These are phyloP conservation scores for Rhizopogon roseolus DNA, from an alignment of 768 basidiomycete genomes.

Conservation along the genomic window DNA sequence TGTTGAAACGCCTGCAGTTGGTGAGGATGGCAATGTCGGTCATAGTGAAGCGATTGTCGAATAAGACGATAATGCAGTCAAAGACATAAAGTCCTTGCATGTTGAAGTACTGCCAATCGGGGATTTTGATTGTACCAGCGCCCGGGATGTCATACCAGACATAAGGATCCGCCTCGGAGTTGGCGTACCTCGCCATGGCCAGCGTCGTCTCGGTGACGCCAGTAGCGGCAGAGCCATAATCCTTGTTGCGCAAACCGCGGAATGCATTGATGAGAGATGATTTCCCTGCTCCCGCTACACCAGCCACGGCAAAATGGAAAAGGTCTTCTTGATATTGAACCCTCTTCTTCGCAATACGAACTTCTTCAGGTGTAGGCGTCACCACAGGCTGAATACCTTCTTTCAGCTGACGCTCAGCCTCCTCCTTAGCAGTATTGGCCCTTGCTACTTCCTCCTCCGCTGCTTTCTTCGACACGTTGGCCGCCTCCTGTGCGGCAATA, in stretches of 20 bases:
- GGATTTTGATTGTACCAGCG: conserved; percentile 27
- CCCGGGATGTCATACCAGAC: conserved; percentile 35
- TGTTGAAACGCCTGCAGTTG: conserved; percentile 24
- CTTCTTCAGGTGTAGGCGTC: conserved; percentile 16
- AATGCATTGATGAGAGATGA: conserved; percentile 32
- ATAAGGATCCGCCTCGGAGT: conserved; percentile 16
- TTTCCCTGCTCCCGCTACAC: conserved; percentile 30
- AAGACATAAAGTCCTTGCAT: conserved; percentile 31
- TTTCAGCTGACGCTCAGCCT: conserved; percentile 14
- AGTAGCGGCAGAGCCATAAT: conserved; percentile 19
- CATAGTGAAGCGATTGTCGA: conserved; percentile 29
- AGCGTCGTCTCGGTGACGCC: conserved; percentile 27
- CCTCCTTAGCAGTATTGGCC: conserved; percentile 6
- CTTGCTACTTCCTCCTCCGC: conserved; percentile 12
- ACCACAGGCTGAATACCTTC: conserved; percentile 23
- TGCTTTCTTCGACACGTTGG: conserved; percentile 2
- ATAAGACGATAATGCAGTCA: conserved; percentile 28
- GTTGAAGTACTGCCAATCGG: conserved; percentile 33
- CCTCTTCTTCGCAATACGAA: conserved; percentile 9
- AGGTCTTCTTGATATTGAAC: conserved; percentile 18
- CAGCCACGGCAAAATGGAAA: conserved; percentile 30
- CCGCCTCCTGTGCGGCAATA: conserved; percentile 9
- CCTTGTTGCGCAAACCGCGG: conserved; percentile 21
- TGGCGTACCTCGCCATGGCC: conserved; percentile 19
- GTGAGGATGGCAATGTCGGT: conserved; percentile 29